Evolutionary conservation across 805 yeast species (phyloP), one percentile per base, ranked within the genome.

Genomic region (Saturnispora gosingensis): DNA sequence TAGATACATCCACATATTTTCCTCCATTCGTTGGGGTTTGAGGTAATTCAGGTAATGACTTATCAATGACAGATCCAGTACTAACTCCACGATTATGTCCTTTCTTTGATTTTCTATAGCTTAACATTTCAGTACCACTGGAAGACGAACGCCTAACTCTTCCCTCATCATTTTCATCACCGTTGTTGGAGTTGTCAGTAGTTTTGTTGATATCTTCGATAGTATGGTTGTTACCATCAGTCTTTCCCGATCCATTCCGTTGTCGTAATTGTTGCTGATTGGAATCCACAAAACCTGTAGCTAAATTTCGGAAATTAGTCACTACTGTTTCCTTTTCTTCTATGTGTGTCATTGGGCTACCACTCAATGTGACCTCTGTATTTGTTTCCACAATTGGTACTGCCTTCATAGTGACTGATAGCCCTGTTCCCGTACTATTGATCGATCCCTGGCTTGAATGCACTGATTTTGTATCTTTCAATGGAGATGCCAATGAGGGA

Each of bases 11-110:
- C 13, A 38, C 22, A 13, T 38, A 38, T 38, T 38, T 38, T 8
- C 42, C 72, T 0, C 82, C 82, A 54, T 71, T 66, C 0, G 80
- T 81, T 0, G 82, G 82, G 1, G 71, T 60, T 3, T 78, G 67
- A 3, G 61, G 55, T 38, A 59, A 39, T 15, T 52, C 54, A 39
- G 63, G 50, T 6, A 65, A 60, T 15, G 62, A 52, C 9, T 66
- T 59, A 15, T 54, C 51, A n/a, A 53, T 28, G 5, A 24, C 24
- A 27, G 48, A 45, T 24, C 47, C 34, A n/a, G 54, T 27, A 34
- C 35, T 43, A 9, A 39, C 13, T 8, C 52, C 30, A 10, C 47
- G 43, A 30, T 18, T 43, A 9, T 43, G 30, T 22, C 49, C 46
- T 30, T 42, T 36, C 13, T 45, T 43, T 5, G 52, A 34, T 39